Conservation (phyloP, 192 early-diverging fungal species). For the Neocallimastix lanati region DNA sequence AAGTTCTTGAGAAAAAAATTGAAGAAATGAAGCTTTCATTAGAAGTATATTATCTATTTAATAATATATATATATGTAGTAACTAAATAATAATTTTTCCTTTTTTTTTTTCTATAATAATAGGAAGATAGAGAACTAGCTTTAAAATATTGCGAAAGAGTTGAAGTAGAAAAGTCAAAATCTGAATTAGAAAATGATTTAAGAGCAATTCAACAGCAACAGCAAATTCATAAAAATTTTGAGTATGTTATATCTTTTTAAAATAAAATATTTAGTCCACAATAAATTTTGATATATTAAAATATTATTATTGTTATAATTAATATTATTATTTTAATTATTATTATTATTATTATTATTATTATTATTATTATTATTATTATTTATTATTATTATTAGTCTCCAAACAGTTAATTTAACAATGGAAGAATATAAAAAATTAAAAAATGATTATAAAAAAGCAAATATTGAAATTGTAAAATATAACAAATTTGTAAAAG, state of each 20-base stretch:
- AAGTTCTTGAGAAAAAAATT: neutral
- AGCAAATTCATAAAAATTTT: slow-evolving; percentile 32
- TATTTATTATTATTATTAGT: neutral
- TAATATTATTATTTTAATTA: too few relatives aligned
- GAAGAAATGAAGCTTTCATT: neutral
- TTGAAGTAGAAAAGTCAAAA: slow-evolving; percentile 20
- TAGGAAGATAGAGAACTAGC: slow-evolving; percentile 30
- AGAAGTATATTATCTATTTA: neutral
- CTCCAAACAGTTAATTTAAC: neutral
- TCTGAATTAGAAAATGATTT: slow-evolving; percentile 43
- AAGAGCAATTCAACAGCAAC: slow-evolving; percentile 18
- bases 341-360: too few relatives aligned
- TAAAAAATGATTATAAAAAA: neutral
- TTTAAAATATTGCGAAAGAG: slow-evolving; percentile 35
- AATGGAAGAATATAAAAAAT: neutral
- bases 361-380: too few relatives aligned
- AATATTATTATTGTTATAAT: too few relatives aligned
- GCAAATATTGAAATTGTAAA: neutral
- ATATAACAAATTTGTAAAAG: neutral
- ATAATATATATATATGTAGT: neutral
- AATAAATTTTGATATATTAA: too few relatives aligned
- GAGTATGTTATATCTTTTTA: slow-evolving; percentile 3
- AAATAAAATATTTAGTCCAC: too few relatives aligned
- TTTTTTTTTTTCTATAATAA: neutral
- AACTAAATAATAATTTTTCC: neutral